Conservation (phyloP, 208 protist species). For the Tritrichomonas musculus region DNA sequence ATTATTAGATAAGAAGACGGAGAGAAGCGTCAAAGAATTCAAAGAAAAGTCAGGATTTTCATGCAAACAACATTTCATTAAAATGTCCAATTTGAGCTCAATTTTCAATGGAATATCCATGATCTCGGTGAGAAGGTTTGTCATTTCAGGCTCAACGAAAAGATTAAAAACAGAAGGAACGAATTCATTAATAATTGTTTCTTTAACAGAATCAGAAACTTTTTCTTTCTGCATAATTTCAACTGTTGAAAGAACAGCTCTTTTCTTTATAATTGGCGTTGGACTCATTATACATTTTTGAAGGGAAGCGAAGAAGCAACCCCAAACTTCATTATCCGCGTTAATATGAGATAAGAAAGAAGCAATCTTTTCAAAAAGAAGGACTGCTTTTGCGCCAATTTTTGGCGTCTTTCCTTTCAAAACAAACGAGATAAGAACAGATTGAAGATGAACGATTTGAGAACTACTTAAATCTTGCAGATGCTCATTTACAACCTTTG, state of each 20-base stretch:
- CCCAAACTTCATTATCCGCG: not conserved
- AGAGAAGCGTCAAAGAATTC: too few species aligned
- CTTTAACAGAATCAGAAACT: not conserved
- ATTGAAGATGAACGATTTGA: not conserved
- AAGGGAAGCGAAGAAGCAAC: not conserved
- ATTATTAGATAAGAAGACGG: too few species aligned
- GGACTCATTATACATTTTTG: not conserved
- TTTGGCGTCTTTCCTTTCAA: not conserved
- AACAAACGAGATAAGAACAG: not conserved
- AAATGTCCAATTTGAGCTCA: too few species aligned
- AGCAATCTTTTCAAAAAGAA: not conserved
- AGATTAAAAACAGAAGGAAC: too few species aligned
- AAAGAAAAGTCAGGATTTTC: too few species aligned
- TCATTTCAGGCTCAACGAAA: too few species aligned
- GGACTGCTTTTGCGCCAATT: not conserved
- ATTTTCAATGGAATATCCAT: too few species aligned
- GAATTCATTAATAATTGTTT: not conserved
- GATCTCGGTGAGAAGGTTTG: too few species aligned
- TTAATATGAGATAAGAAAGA: not conserved
- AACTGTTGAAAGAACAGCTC: not conserved
- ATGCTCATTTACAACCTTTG: not conserved
- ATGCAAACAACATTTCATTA: too few species aligned
- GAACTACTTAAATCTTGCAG: not conserved
- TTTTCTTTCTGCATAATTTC: not conserved
- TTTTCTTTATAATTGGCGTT: not conserved